These are phyloP conservation scores for Leccinum pachyderme DNA, from an alignment of 1,284 basidiomycete genomes.

Conservation along the genomic window DNA sequence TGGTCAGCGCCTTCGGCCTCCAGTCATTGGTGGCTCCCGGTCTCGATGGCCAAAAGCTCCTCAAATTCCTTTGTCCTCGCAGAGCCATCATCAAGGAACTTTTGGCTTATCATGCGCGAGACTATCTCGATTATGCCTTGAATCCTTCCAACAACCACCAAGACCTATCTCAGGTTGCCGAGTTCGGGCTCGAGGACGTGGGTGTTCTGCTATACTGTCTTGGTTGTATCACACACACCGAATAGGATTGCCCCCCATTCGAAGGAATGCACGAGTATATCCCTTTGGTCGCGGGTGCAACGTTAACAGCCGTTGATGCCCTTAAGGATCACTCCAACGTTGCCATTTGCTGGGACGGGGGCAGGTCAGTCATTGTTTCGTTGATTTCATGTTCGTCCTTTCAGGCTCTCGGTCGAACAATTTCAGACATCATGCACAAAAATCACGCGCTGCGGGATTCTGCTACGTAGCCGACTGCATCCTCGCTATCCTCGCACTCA, in stretches of 20 bases:
- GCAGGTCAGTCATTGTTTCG: constrained; percentile 49
- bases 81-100: constrained; percentile 53
- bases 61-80: constrained; percentile 52
- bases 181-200: constrained; percentile 72
- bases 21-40: constrained; percentile 36
- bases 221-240: constrained; percentile 3
- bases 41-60: constrained; percentile 24
- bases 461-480: constrained; percentile 93
- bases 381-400: not conserved
- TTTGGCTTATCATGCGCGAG: constrained; percentile 52
- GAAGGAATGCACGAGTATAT: constrained; percentile 68
- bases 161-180: constrained; percentile 21
- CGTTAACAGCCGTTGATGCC: constrained; percentile 67
- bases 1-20: constrained; percentile 60
- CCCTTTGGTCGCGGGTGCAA: constrained; percentile 70
- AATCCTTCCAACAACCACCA: constrained; percentile 28
- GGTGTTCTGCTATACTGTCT: constrained; percentile 12
- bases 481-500: constrained; percentile 69
- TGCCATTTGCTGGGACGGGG: constrained; percentile 84
- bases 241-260: constrained; percentile 83
- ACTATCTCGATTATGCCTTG: constrained; percentile 57
- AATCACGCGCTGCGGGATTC: constrained; percentile 79
- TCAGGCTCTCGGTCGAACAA: not conserved
- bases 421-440: constrained; percentile 73
- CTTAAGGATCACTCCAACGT: constrained; percentile 59